A percentile compares a stretch with the other conserved stretches of the same genome.
These are phyloP conservation scores for Epicoccum sorghinum DNA, from an alignment of 2,329 filamentous ascomycete genomes.

Conservation along the genomic window DNA sequence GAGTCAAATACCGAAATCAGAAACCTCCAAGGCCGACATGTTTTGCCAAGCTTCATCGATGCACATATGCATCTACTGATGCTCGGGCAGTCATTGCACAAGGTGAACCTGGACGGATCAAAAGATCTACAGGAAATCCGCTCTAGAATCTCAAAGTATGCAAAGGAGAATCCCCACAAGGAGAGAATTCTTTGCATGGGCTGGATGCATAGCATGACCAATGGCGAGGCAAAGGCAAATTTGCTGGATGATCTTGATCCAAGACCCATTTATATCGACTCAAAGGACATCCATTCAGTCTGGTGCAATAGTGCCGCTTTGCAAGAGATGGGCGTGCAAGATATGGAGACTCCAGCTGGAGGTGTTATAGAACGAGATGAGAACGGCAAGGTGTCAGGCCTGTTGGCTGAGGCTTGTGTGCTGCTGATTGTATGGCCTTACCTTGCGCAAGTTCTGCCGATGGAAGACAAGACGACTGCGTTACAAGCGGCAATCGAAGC, in stretches of 20 bases:
- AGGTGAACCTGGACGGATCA: constrained; percentile 57
- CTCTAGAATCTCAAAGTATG: constrained; percentile 53
- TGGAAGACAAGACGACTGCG: constrained; percentile 57
- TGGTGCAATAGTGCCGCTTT: constrained; percentile 63
- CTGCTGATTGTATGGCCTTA: constrained; percentile 62
- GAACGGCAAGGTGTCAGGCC: constrained; percentile 55
- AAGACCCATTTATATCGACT: constrained; percentile 62
- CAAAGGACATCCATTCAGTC: constrained; percentile 62
- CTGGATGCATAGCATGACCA: constrained; percentile 64
- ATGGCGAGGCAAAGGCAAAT: constrained; percentile 55
- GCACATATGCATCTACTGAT: constrained; percentile 64
- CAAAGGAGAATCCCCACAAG: constrained; percentile 52
- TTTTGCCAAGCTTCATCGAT: constrained; percentile 64
- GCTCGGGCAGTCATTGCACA: constrained; percentile 61
- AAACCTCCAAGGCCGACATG: constrained; percentile 48
- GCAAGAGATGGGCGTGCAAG: constrained; percentile 56
- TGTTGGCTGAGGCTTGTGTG: constrained; percentile 62
- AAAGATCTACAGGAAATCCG: constrained; percentile 58
- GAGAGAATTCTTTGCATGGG: constrained; percentile 59
- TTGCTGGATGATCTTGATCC: constrained; percentile 60
- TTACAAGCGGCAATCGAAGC: constrained; percentile 55
- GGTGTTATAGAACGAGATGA: constrained; percentile 59
- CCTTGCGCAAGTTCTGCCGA: constrained; percentile 55
- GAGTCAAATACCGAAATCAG: constrained; percentile 26
- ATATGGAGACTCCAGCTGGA: constrained; percentile 57